A percentile compares a stretch with the other conserved stretches of the same genome.
phyloP scores from a whole-genome alignment of 2,329 filamentous ascomycete genomes.

The Pseudogymnoascus sp. region DNA sequence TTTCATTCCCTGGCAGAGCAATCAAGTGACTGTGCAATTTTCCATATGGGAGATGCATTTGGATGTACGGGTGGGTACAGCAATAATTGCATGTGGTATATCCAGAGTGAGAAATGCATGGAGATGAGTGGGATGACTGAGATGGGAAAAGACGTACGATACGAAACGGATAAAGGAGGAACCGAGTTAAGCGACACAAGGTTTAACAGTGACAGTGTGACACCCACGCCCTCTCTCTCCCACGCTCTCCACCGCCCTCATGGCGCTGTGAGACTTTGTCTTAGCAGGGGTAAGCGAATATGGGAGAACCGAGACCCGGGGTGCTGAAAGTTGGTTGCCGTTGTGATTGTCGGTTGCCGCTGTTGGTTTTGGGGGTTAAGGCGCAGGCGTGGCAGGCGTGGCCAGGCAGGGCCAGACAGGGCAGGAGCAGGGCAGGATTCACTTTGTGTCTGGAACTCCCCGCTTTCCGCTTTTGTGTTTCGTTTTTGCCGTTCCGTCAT shows the following conservation, averaged over 20 bases:
- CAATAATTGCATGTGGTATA: background rate
- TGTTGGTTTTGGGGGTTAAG: background rate
- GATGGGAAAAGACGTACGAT: background rate
- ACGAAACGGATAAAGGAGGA: background rate
- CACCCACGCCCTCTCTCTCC: background rate
- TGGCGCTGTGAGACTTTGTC: background rate
- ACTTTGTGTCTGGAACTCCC: background rate
- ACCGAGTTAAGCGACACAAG: background rate
- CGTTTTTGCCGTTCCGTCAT: background rate
- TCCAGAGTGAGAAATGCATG: background rate
- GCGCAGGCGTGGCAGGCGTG: background rate
- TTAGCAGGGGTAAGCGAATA: background rate
- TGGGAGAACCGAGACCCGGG: background rate
- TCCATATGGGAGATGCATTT: background rate
- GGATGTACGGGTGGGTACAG: background rate
- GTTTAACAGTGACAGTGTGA: background rate
- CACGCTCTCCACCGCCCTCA: background rate
- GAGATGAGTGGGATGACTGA: background rate
- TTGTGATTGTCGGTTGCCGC: slow-evolving; percentile 3
- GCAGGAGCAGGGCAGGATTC: background rate
- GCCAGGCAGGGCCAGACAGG: background rate
- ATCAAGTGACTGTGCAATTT: background rate
- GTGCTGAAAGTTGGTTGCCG: background rate
- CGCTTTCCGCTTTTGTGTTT: background rate
- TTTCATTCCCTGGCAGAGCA: background rate